phyloP scores from a whole-genome alignment of 225 moss, liverwort and hornwort genomes.

The Asterella californica region DNA sequence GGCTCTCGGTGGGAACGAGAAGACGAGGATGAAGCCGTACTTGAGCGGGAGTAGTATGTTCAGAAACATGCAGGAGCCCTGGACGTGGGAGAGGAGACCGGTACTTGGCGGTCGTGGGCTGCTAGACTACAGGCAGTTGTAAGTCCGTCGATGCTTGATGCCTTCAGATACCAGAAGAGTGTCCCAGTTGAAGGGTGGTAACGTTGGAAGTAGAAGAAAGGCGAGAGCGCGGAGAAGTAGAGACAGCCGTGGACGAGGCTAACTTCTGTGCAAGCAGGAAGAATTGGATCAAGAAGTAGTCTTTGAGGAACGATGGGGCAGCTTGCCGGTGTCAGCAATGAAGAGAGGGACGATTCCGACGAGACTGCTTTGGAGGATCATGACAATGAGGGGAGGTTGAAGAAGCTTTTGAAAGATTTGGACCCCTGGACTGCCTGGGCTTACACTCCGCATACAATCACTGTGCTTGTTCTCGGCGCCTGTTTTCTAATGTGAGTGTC shows the following conservation, averaged over 20 bases:
- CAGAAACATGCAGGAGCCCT: background rate
- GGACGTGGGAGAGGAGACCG: background rate
- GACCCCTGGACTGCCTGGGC: constrained; percentile 97
- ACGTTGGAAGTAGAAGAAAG: too few relatives aligned
- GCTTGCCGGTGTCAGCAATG: constrained; percentile 11
- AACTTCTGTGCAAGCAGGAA: too few relatives aligned
- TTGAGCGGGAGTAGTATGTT: background rate
- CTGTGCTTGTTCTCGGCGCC: constrained; percentile 63
- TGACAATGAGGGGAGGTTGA: constrained; percentile 57
- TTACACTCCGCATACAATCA: constrained; percentile 74
- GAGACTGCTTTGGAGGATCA: constrained; percentile 18
- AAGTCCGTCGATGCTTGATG: constrained; percentile 4
- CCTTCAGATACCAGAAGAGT: background rate
- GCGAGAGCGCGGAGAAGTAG: background rate
- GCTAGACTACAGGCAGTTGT: background rate
- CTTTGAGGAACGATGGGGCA: constrained; percentile 29
- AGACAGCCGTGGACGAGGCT: background rate
- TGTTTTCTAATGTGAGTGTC: constrained; percentile 66
- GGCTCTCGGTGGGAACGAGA: too few relatives aligned
- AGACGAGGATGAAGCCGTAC: too few relatives aligned
- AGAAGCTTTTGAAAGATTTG: constrained; percentile 64
- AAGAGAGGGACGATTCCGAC: constrained; percentile 9
- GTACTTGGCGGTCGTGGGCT: background rate
- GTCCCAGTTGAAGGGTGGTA: too few relatives aligned
- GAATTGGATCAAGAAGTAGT: background rate